Base-by-base conservation (phyloP, 2,329 filamentous ascomycete genomes). In the Tolypocladium ophioglossoides region DNA sequence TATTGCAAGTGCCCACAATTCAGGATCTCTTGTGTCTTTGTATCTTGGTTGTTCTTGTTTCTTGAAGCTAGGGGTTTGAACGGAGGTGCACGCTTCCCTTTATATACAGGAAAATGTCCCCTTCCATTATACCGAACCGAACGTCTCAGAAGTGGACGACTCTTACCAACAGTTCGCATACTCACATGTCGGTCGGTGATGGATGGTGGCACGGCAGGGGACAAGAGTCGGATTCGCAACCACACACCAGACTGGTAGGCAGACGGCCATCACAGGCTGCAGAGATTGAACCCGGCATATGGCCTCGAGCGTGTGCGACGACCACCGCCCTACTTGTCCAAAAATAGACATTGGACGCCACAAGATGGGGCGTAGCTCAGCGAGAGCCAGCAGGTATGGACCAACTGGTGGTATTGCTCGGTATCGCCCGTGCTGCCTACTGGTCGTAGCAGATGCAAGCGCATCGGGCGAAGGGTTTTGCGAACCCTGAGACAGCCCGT, bases 141-240 rank as follows among this genome's bases (percentile, higher is more conserved):
- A 51, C 35, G 18, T 51, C 41, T 39, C 49, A 35, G 7, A 27
- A 12, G 8, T 10, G 9, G 22, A 34, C 48, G 34, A 22, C 10
- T 12, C 5, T 16, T 12, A 12, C 24, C 35, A 39, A 24, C 35
- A 24, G 11, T 12, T 22, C 10, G 10, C 32, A 39, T 14, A 50
- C 22, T 50, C 49, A 38, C 14, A 30, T 37, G 35, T 47, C 18
- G 35, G 49, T 39, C 41, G 18, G 16, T 32, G 34, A 39, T 40
- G 52, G 53, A 39, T 48, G 53, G 54, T 55, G 48, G 38, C 54
- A 55, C 51, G 16, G 51, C 46, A 44, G 50, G 37, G 40, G 22
- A 51, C 10, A 35, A 55, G 37, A 35, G 54, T 50, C 38, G 50
- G 50, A 39, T 46, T 39, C 54, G 50, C 51, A 50, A 50, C 54